Base-by-base conservation (phyloP, 352 stramenopile genomes). In the Pythium insidiosum region DNA sequence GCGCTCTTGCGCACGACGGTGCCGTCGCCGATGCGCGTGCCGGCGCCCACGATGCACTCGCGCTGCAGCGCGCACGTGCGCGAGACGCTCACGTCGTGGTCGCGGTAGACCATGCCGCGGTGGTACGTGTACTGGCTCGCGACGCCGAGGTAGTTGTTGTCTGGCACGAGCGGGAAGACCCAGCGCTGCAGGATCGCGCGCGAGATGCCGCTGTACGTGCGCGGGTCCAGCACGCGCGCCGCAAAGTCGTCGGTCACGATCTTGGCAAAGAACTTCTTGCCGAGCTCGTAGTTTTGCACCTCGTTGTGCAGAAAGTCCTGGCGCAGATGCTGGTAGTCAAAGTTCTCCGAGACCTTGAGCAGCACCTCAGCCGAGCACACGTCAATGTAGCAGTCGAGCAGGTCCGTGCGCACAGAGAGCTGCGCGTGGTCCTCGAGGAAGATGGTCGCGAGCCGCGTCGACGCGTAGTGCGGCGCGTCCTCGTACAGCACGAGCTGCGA, bases 281-380 rank as follows among this genome's bases (percentile, higher is more conserved):
- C 95, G 33, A 99, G 70, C 48, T 99, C 95, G 61, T 97, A 95
- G 72, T 99, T 98, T 26, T 96, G 89, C 33, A 97, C 95, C 53
- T 97, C 95, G 53, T 98, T 98, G 33, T 89, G 73, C 40, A 99
- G 75, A 67, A 99, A 99, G 56, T 99, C 86, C 1, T 64, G 57
- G 19, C 95, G 68, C 50, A 98, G 73, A 39, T 99, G 84, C 45
- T 97, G 78, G 56, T 99, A 99, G 61, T 99, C 96, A 63, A 98
- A 99, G 61, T 99, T 96, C 57, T 99, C 96, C 19, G 78, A 82
- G 45, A 99, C 98, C 58, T 97, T 91, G 21, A 97, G 80, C 37
- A 99, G 65, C 33, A 99, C 94, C 53, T 99, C 96, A 5, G 94
- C 88, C 44, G 92, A 98, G 62, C 96, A 99, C 49, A 99, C 92